phyloP scores from a whole-genome alignment of 495 filamentous ascomycete genomes.

The Penicillium cinerascens region DNA sequence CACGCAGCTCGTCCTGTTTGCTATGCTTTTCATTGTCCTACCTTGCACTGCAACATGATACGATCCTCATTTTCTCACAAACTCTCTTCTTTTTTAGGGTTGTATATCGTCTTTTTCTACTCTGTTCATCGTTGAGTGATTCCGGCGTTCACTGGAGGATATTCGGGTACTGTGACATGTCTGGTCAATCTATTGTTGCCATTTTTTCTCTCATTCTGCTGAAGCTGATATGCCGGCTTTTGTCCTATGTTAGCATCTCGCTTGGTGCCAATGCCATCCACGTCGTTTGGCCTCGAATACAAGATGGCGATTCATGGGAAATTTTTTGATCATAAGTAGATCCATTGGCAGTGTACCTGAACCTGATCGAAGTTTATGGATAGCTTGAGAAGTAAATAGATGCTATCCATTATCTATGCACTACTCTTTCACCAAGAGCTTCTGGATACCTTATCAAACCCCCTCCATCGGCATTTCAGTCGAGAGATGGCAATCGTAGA shows the following conservation, averaged over 20 bases:
- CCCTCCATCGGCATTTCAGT: no score
- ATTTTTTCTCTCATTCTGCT: background rate
- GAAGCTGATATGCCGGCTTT: background rate
- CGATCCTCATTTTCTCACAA: conserved; percentile 5
- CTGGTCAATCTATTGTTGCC: background rate
- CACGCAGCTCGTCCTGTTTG: background rate
- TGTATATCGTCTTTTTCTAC: conserved; percentile 13
- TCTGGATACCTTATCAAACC: no score
- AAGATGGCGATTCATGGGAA: conserved; percentile 1
- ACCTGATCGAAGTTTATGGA: background rate
- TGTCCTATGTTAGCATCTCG: conserved; percentile 8
- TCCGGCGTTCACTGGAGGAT: conserved; percentile 18
- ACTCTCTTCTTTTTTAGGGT: conserved; percentile 9
- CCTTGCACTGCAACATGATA: conserved; percentile 9
- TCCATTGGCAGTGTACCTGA: background rate
- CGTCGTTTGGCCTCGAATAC: background rate
- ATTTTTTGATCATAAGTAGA: background rate
- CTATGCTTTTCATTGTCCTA: background rate
- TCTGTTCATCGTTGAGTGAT: conserved; percentile 3
- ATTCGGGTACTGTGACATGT: conserved; percentile 8
- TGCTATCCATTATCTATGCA: no score
- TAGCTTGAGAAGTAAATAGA: no score
- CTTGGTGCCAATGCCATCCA: background rate
- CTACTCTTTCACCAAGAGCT: no score
- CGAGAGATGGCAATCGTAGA: no score